Conservation (phyloP, 306 rosid species). For the Quercus berberidifolia region DNA sequence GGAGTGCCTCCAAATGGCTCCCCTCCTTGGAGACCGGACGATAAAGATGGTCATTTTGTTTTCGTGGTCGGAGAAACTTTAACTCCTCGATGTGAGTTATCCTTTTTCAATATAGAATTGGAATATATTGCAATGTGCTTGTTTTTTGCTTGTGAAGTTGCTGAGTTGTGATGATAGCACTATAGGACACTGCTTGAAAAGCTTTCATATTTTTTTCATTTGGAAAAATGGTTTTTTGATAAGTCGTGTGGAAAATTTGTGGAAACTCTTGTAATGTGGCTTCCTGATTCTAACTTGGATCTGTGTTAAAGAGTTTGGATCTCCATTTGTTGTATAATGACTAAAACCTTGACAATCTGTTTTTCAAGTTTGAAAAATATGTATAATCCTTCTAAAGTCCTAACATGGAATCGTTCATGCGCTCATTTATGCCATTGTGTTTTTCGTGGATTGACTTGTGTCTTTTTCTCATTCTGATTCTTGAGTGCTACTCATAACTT, state of each 20-base stretch:
- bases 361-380: no score
- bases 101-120: not conserved
- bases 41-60: conserved; percentile 73
- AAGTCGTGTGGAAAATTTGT: no score
- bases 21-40: conserved; percentile 83
- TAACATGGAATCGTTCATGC: not conserved
- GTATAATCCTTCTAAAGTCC: no score
- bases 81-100: conserved; percentile 60
- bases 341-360: not conserved
- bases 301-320: not conserved
- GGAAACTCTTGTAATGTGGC: not conserved
- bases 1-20: conserved; percentile 58
- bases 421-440: not conserved
- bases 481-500: not conserved
- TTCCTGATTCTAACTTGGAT: not conserved
- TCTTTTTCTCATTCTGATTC: not conserved
- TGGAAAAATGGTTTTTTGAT: not conserved
- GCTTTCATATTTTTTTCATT: not conserved
- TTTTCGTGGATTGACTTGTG: not conserved
- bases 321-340: not conserved
- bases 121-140: not conserved
- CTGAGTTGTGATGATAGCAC: not conserved
- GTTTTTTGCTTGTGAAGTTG: not conserved
- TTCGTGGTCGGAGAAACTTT: conserved; percentile 61
- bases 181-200: not conserved